Evolutionary conservation across 192 early-diverging fungal genomes (phyloP), one percentile per base, ranked within the genome.

Genomic region (Coemansia sp.): DNA sequence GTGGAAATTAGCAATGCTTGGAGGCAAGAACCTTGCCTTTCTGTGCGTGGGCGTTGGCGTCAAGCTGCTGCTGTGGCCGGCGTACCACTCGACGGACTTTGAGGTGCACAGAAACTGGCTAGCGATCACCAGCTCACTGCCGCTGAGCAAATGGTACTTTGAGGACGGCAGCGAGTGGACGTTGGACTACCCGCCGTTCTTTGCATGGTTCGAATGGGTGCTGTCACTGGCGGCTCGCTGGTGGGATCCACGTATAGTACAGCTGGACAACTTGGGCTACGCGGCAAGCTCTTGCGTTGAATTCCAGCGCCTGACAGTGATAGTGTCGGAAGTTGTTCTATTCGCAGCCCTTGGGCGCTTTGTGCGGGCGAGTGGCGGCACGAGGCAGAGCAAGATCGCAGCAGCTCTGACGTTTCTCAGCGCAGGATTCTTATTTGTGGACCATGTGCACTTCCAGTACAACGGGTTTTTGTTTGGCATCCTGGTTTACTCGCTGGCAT

Each of bases 61-160:
- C 60, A 91, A 91, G 73, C 75, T 89, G 66, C 85, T 94, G 63
- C 89, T 94, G 67, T 87, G 89, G 74, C 89, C 90, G 13, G 87
- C 91, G 52, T 94, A 94, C 74, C 88, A 87, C 52, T 99, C 97
- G 62, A 99, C 97, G 20, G 97, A 99, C 86, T 99, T 99, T 88
- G 97, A 99, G 83, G 97, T 99, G 22, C 97, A 99, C 80, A 89
- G 96, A 65, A 96, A 97, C 86, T 97, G 95, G 95, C 88, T 97
- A 24, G 97, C 95, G 29, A 93, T 99, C 52, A 99, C 97, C 12
- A 84, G 90, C 68, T 88, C 87, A 63, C 78, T 95, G 10, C 93
- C 96, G n/a, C 69, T 96, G 39, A 74, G 75, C 31, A 62, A 88
- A 63, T 99, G 96, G 96, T 99, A 97, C 74, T 83, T 82, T 71